Base-by-base conservation (phyloP, 768 basidiomycete species). In the Porpolomopsis calyptriformis region DNA sequence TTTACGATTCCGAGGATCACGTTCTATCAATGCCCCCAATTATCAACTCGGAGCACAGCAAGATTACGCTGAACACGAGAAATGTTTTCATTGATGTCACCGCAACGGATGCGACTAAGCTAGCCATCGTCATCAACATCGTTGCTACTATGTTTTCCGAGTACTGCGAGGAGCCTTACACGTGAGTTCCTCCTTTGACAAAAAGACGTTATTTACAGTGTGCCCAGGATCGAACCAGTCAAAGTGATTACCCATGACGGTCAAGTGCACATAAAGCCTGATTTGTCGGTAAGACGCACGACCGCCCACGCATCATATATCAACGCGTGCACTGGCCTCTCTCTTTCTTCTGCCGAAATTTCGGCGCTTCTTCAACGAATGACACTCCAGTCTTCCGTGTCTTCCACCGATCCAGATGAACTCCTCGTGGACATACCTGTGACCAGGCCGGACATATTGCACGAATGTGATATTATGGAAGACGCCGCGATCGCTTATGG, bases 21-120 rank as follows among this genome's bases (percentile, higher is more conserved):
- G 94, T 98, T 2, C 72, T 96, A 23, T 93, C 90, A 16, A 93
- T 98, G 84, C 96, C 96, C 31, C 96, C 96, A 7, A 97, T 99
- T 61, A 94, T 94, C 66, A 96, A 96, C 65, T 93, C 91, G 3
- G 85, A 96, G 53, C 88, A 89, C 64, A 97, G 90, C 61, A 98
- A 98, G 69, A 98, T 99, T 58, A 87, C 88, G 0, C 69, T 96
- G 51, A 82, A 91, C 59, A 98, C 96, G 9, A 76, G 73, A 43
- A 97, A 98, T 62, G 70, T 99, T 61, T 97, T 97, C 69, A 86
- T 99, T 54, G 96, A 99, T 63, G 80, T 93, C 24, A 98, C 96
- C 7, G 93, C 93, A 2, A 96, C 91, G 14, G 96, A 99, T 58
- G 77, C 87, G 59, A 98, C 94, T 23, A 99, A 99, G 66, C 78